Evolutionary conservation across 495 filamentous ascomycete genomes (phyloP), one percentile per base, ranked within the genome.

Genomic region (Paragyromitra xinjiangensis): DNA sequence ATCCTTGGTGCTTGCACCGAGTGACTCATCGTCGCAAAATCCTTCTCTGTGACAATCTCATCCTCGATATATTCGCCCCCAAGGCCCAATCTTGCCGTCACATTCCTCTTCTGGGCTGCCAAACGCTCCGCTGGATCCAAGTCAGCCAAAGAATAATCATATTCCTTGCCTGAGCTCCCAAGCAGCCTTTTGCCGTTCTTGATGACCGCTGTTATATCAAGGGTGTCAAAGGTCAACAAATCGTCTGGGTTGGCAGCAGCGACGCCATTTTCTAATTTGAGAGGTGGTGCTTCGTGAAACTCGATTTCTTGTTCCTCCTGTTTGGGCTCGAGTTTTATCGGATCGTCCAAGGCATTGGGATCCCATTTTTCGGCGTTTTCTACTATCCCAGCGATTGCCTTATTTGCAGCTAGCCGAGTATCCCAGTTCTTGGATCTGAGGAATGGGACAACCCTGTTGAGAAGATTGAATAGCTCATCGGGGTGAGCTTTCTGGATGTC

Each of bases 401-500:
- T 95, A 72, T 95, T 93, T 51, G 95, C 91, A 56, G 96, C 95
- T 55, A 89, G 93, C 44, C 95, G 88, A 8, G 95, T 98, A 77
- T 99, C 95, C 95, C 95, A 99, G 72, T 92, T 93, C 82, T 94
- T 97, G 69, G 94, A 93, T 69, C 91, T 88, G 16, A 98, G 88
- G 84, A 96, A 98, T 1, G 96, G 94, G 19, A 98, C 89, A 53
- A 99, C 94, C 59, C 95, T 88, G n/a, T 93, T 93, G n/a, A 99
- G 87, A 7, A 99, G 87, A 79, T 98, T 98, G 84, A 98, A 98
- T 3, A 98, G 87, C 82, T 99, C 95, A 83, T 98, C 95, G 0
- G 96, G 95, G 81, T 98, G 96, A 77, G 94, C 91, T 82, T 97
- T 98, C 84, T 98, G 96, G 74, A 97, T 94, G 86, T 98, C 95